Base-by-base conservation (phyloP, 2,329 filamentous ascomycete genomes). In the Colletotrichum tropicicola region DNA sequence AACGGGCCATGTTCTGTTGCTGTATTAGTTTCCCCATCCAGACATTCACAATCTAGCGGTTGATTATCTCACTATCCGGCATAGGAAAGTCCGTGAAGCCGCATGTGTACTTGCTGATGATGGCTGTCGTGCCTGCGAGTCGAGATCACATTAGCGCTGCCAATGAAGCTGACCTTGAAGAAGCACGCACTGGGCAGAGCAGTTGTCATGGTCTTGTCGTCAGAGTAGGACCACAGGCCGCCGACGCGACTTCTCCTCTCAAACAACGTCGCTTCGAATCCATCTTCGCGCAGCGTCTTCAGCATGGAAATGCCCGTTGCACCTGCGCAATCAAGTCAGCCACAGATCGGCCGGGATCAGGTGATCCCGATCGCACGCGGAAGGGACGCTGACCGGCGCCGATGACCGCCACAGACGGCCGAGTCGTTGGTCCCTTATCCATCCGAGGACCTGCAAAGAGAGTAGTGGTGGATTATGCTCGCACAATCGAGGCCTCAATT, bases 211-310 rank as follows among this genome's bases (percentile, higher is more conserved):
- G 65, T 64, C 10, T 72, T 69, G 51, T 82, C 77, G 0, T 77
- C 71, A 2, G 77, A 76, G 61, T 78, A 80, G 3, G 77, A 76
- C 81, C 80, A 83, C 3, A 83, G 70, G 0, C 80, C 80, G n/a
- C 80, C 80, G 15, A 81, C 77, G 41, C 75, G 73, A 10, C 68
- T 66, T n/a, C 78, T 70, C 19, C 76, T 72, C 70, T 83, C 79
- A 54, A 75, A 81, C 1, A 73, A 69, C 1, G 76, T 79, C 4
- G 76, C 79, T n/a, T 74, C 70, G 65, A 82, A 82, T 2, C 80
- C 80, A 71, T 80, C 79, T 59, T 82, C 80, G 10, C 74, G 73
- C 9, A 83, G 70, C 3, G 75, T 78, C 69, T 83, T 82, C 35
- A 78, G 67, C 65, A 73, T 72, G 9, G 73, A 73, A 19, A 77